Base-by-base conservation (phyloP, 768 basidiomycete species). In the Fibroporia radiculosa region DNA sequence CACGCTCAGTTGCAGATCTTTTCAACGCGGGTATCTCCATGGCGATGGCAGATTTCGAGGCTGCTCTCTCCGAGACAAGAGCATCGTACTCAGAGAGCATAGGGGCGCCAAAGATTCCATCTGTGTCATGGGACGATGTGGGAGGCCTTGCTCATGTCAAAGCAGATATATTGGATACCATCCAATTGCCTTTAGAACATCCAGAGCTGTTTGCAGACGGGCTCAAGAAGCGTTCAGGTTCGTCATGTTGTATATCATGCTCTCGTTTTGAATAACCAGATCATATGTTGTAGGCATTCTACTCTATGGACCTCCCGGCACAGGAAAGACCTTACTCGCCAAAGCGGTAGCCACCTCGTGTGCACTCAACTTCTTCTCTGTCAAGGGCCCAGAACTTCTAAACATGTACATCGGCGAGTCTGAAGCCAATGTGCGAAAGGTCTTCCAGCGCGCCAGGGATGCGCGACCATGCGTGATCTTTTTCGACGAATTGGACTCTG, bases 401-500 rank as follows among this genome's bases (percentile, higher is more conserved):
- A 95, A 95, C 65, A 97, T 97, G 93, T 97, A 95, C 65, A 95
- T 97, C 55, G 93, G 93, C 47, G 93, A 96, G 65, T 93, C 91
- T 10, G 93, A 97, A 63, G 96, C 97, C 49, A 99, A 98, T 63
- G 93, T 99, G 31, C 78, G 96, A 12, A 73, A 83, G 13, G 81
- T 97, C 1, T 97, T 97, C 62, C 89, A 93, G 59, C 78, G 80
- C 11, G 93, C 93, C 22, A 68, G 89, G 42, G 92, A 93, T 66
- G 93, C 93, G 1, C 81, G 80, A 42, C 93, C 93, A 6, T 97
- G 93, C 62, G 85, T 96, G 36, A 87, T 97, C 39, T 97, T 97
- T 63, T 96, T 97, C 63, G 93, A 97, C 62, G 93, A 97, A 62
- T 71, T 97, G 22, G 93, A 97, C 62, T 90, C 87, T 1, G 82